phyloP scores from a whole-genome alignment of 2,329 filamentous ascomycete species.

The Albifimbria verrucaria region DNA sequence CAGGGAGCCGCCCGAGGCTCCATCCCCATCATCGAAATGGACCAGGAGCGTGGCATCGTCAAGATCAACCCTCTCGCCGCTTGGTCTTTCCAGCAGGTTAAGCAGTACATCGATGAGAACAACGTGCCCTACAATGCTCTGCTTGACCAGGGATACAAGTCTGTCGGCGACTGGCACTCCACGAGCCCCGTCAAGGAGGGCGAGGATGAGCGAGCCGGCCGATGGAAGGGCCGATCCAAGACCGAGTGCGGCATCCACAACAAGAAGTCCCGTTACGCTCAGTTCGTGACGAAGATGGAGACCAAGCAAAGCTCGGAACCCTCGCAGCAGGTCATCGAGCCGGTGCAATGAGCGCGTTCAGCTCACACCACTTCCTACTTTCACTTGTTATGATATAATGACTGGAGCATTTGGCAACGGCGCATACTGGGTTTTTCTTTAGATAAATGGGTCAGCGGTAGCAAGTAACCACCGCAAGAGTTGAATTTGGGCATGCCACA shows the following conservation, averaged over 20 bases:
- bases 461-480: too few relatives aligned
- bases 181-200: slow-evolving; percentile 85
- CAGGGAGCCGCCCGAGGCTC: slow-evolving; percentile 91
- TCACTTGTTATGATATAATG: slow-evolving; percentile 22
- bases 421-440: slow-evolving; percentile 17
- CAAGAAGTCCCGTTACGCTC: slow-evolving; percentile 88
- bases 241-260: slow-evolving; percentile 99
- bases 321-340: slow-evolving; percentile 4
- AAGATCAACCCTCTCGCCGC: slow-evolving; percentile 97
- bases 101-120: slow-evolving; percentile 81
- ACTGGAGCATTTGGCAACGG: slow-evolving; percentile 22
- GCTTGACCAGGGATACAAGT: slow-evolving; percentile 94
- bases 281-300: slow-evolving; percentile 75
- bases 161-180: slow-evolving; percentile 96
- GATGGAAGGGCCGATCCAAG: slow-evolving; percentile 96
- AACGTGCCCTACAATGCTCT: slow-evolving; percentile 91
- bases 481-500: too few relatives aligned
- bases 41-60: slow-evolving; percentile 81
- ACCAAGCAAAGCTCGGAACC: slow-evolving; percentile 57
- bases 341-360: slow-evolving; percentile 9
- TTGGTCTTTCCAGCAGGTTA: slow-evolving; percentile 89
- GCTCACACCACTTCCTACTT: slow-evolving; percentile 1
- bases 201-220: slow-evolving; percentile 92
- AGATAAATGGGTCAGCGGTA: neutral
- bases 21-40: slow-evolving; percentile 87